Conservation (phyloP, 805 yeast species). For the Ogataea kodamae region DNA sequence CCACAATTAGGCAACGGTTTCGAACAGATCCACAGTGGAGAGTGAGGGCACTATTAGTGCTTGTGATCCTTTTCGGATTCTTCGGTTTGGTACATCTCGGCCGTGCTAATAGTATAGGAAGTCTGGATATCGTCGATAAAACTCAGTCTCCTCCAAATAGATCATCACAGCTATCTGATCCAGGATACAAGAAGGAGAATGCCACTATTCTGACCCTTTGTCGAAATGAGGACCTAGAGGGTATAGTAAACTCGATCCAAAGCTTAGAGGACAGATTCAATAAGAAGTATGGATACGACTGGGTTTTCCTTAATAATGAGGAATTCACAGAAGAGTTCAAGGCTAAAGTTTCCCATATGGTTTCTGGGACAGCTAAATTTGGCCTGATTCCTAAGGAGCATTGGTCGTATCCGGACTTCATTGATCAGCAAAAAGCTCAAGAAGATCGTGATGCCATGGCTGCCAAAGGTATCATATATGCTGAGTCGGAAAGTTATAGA, state of each 20-base stretch:
- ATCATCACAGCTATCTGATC: too few relatives aligned
- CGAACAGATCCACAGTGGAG: too few relatives aligned
- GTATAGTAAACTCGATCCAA: slow-evolving; percentile 59
- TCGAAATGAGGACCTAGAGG: slow-evolving; percentile 59
- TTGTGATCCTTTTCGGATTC: too few relatives aligned
- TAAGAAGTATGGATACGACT: slow-evolving; percentile 70
- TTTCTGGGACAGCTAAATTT: slow-evolving; percentile 66
- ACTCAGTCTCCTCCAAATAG: too few relatives aligned
- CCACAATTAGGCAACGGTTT: slow-evolving; percentile 4
- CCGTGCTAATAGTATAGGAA: too few relatives aligned
- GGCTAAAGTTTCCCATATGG: slow-evolving; percentile 44
- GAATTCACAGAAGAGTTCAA: slow-evolving; percentile 73
- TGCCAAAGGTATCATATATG: slow-evolving; percentile 38
- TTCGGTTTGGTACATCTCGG: too few relatives aligned
- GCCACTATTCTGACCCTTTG: slow-evolving; percentile 65
- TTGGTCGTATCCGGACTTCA: slow-evolving; percentile 83
- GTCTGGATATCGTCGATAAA: too few relatives aligned
- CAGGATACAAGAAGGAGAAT: too few relatives aligned
- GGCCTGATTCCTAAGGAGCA: slow-evolving; percentile 73
- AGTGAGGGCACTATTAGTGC: too few relatives aligned
- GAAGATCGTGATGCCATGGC: slow-evolving; percentile 55
- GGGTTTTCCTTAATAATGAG: slow-evolving; percentile 88
- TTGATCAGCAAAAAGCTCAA: slow-evolving; percentile 72
- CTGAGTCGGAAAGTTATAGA: slow-evolving; percentile 39
- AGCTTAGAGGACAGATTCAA: slow-evolving; percentile 80